Evolutionary conservation across 2,329 filamentous ascomycete species (phyloP).

Genomic region (Zymoseptoria pseudotritici): DNA sequence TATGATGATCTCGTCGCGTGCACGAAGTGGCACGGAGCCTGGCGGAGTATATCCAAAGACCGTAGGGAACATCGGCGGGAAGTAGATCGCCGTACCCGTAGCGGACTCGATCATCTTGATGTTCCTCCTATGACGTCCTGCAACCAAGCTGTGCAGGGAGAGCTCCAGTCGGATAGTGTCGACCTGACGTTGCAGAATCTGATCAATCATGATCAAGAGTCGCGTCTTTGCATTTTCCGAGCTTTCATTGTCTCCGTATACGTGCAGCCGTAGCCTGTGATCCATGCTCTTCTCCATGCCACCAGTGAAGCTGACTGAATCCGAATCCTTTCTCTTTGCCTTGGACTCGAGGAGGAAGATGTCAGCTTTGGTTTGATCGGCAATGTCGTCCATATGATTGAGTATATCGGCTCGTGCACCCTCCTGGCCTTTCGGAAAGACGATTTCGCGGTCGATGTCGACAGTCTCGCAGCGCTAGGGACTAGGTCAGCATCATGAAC

Average conservation of each 20-base stretch:
- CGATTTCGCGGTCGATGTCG: slow-evolving; percentile 84
- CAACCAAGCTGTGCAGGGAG: slow-evolving; percentile 83
- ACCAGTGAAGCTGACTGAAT: slow-evolving; percentile 69
- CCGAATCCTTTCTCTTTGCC: slow-evolving; percentile 57
- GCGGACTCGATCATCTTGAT: slow-evolving; percentile 96
- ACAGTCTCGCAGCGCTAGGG: slow-evolving; percentile 80
- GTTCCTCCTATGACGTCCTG: slow-evolving; percentile 89
- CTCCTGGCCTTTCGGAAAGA: slow-evolving; percentile 62
- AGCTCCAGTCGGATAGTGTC: slow-evolving; percentile 77
- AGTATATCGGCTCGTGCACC: slow-evolving; percentile 59
- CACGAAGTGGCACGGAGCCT: slow-evolving; percentile 65
- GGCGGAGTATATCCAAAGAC: slow-evolving; percentile 85
- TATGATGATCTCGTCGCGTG: slow-evolving; percentile 87
- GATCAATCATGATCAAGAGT: slow-evolving; percentile 93
- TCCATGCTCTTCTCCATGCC: slow-evolving; percentile 75
- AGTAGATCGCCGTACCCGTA: slow-evolving; percentile 95
- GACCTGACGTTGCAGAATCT: slow-evolving; percentile 68
- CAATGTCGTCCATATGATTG: slow-evolving; percentile 78
- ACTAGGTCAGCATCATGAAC: slow-evolving; percentile 22
- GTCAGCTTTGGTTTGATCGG: slow-evolving; percentile 84
- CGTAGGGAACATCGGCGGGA: slow-evolving; percentile 85
- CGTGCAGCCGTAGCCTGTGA: slow-evolving; percentile 82
- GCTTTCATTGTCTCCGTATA: slow-evolving; percentile 92
- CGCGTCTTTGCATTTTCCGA: slow-evolving; percentile 95
- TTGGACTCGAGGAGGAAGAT: slow-evolving; percentile 94